These are phyloP conservation scores for Nevesoporus exiguus DNA, from an alignment of 768 basidiomycete genomes.

Conservation along the genomic window DNA sequence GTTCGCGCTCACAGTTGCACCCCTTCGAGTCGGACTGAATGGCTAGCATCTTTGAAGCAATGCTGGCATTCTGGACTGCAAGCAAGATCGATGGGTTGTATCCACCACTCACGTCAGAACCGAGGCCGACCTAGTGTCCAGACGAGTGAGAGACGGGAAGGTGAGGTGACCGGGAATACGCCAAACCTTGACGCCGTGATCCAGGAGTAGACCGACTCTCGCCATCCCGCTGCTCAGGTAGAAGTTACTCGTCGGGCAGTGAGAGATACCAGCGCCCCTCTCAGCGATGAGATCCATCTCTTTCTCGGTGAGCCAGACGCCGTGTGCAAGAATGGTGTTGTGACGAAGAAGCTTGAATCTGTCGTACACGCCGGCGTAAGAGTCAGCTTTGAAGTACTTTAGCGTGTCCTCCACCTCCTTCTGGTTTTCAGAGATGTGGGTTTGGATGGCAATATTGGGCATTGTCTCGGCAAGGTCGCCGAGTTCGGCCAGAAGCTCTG, in stretches of 20 bases:
- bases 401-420: constrained; percentile 67
- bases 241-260: constrained; percentile 94
- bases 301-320: constrained; percentile 67
- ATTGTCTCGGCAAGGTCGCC: constrained; percentile 57
- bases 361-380: constrained; percentile 85
- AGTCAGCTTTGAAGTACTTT: constrained; percentile 59
- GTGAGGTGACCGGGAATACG: not conserved
- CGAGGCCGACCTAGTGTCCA: constrained; percentile 74
- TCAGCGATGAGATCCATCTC: constrained; percentile 72
- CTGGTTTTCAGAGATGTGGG: constrained; percentile 86
- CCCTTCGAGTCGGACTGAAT: constrained; percentile 37
- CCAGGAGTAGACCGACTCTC: constrained; percentile 72
- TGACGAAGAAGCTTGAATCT: constrained; percentile 65
- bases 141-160: constrained; percentile 2
- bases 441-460: constrained; percentile 75
- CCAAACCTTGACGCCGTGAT: constrained; percentile 79
- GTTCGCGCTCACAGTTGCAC: not conserved
- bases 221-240: constrained; percentile 86
- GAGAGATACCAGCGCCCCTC: constrained; percentile 73
- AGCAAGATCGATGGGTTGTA: constrained; percentile 77
- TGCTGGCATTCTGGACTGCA: constrained; percentile 70
- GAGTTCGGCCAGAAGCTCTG: constrained; percentile 59
- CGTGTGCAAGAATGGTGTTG: constrained; percentile 89
- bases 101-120: constrained; percentile 91
- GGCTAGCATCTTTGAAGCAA: constrained; percentile 74